Evolutionary conservation across 305 asterid species (phyloP), one percentile per base, ranked within the genome.

Genomic region (Rubia balearica): DNA sequence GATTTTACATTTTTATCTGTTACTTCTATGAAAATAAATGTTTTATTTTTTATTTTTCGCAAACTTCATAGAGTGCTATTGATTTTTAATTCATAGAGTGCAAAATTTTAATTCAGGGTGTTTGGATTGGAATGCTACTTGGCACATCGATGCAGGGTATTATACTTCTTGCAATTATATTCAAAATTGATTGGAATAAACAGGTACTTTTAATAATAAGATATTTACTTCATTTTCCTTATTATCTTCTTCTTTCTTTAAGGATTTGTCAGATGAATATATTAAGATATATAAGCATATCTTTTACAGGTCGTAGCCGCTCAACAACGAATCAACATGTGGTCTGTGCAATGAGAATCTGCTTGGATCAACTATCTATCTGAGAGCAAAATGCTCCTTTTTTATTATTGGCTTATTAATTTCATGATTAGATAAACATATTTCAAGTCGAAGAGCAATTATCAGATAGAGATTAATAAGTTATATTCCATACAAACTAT

Each of bases 61-160:
- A 3, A 12, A 4, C 4, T 46, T 46, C 53, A 46, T 46, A 46
- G 9, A 41, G 45, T 41, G 7, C 9, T 8, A 41, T 41, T 41
- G 9, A 41, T 41, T 6, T 41, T 5, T 41, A 41, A 41, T 41
- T 41, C 9, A 7, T 41, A 6, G 9, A 40, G 8, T 40, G 43
- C 6, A 46, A 27, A 27, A n/a, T 27, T 27, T 27, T 27, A 27
- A 2, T 38, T 36, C n/a, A 63, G 67, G 67, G 67, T 36, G 68
- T 63, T 63, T 63, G 68, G 68, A 63, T 63, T 38, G 68, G 68
- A n/a, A 63, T 63, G 49, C 12, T 63, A 5, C n/a, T 63, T n/a
- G 49, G 68, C 5, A 63, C 68, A 8, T n/a, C 38, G 30, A 40
- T 17, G 48, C 68, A 63, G 14, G 22, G 49, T 40, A 38, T 63